phyloP scores from a whole-genome alignment of 495 filamentous ascomycete genomes.

The Penicillium parvum region DNA sequence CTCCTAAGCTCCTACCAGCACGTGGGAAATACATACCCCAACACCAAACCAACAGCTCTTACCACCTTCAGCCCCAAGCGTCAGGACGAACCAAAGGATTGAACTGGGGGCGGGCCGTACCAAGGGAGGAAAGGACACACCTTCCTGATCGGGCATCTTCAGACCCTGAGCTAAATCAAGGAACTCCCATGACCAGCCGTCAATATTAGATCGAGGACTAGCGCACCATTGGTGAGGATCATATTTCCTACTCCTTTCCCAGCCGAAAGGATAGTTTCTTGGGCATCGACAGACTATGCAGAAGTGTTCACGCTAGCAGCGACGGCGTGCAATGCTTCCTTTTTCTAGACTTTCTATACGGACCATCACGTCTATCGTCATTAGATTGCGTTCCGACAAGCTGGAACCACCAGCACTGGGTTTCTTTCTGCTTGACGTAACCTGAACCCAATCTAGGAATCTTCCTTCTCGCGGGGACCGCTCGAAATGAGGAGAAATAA shows the following conservation, averaged over 20 bases:
- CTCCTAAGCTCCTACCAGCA: too few relatives aligned
- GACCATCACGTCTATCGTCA: slow-evolving; percentile 2
- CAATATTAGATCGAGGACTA: too few relatives aligned
- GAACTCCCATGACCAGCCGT: too few relatives aligned
- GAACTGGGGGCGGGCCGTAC: not conserved
- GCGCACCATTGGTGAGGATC: not conserved
- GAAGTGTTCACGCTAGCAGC: not conserved
- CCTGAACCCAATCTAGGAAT: slow-evolving; percentile 6
- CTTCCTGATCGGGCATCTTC: slow-evolving; percentile 11
- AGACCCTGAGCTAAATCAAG: slow-evolving; percentile 2
- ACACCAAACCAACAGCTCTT: too few relatives aligned
- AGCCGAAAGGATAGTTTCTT: not conserved
- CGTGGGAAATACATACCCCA: too few relatives aligned
- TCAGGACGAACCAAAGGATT: slow-evolving; percentile 2
- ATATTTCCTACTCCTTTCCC: not conserved
- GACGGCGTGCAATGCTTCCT: not conserved
- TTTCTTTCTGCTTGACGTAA: not conserved
- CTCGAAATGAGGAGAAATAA: too few relatives aligned
- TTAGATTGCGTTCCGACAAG: slow-evolving; percentile 1
- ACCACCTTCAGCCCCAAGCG: too few relatives aligned
- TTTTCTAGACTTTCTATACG: not conserved
- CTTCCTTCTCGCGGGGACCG: not conserved
- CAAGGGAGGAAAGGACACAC: not conserved
- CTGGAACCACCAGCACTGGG: slow-evolving; percentile 2
- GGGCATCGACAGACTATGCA: too few relatives aligned